Percentiles rank a stretch among this genome's conserved stretches.
These are phyloP conservation scores for Debaryomyces subglobosus DNA, from an alignment of 1,139 yeast species.

Conservation along the genomic window DNA sequence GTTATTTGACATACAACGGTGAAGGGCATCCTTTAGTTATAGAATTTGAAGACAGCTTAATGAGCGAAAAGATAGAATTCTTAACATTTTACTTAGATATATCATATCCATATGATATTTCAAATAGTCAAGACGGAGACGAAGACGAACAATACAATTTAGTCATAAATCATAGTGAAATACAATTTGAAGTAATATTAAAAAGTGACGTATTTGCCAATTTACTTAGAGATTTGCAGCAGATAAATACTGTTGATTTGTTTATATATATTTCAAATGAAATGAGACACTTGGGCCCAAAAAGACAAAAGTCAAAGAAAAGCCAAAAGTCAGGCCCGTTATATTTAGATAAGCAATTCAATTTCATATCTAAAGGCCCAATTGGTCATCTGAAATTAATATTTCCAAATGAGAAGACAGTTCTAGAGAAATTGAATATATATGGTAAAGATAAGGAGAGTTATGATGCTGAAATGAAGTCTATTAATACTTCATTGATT, in stretches of 20 bases:
- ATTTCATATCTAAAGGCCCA: conserved; percentile 66
- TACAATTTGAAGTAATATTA: conserved; percentile 66
- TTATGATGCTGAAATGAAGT: conserved; percentile 17
- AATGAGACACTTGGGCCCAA: conserved; percentile 4
- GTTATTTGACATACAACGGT: conserved; percentile 49
- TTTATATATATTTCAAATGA: conserved; percentile 47
- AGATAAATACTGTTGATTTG: conserved; percentile 62
- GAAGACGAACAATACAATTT: conserved; percentile 22
- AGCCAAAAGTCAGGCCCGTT: conserved; percentile 14
- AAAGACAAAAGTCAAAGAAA: background rate
- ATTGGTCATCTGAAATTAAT: conserved; percentile 71
- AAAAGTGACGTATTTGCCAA: conserved; percentile 67
- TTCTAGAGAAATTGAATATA: conserved; percentile 52
- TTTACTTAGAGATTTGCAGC: conserved; percentile 67
- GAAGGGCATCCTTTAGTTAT: conserved; percentile 68
- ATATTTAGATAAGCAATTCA: conserved; percentile 34
- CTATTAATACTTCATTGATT: conserved; percentile 26
- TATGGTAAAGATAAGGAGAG: conserved; percentile 13
- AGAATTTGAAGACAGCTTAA: conserved; percentile 69
- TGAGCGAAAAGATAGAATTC: conserved; percentile 74
- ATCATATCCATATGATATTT: conserved; percentile 31
- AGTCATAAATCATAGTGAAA: conserved; percentile 48
- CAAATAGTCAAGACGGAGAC: conserved; percentile 34
- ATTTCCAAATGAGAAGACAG: conserved; percentile 65
- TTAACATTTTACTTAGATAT: conserved; percentile 56